Evolutionary conservation across 176 grass and related monocot genomes (phyloP), one percentile per base, ranked within the genome.

Genomic region (Cenchrus fungigraminus): DNA sequence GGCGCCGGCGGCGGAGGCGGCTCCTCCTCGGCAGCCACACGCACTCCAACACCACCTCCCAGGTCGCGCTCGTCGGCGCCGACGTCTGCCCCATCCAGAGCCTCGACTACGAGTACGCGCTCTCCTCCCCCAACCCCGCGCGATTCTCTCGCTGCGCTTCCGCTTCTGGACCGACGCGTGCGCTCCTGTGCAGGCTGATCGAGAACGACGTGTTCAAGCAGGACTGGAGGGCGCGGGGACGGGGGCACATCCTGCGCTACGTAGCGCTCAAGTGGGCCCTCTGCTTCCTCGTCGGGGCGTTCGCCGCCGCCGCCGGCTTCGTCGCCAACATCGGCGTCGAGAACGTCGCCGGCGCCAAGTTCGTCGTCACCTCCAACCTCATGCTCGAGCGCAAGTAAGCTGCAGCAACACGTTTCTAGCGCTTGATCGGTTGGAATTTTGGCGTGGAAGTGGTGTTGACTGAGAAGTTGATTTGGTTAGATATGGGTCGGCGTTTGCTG

Each of bases 121-220:
- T 5, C 25, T 8, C 3, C 14, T 19, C 14, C 15, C 76, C 13
- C 40, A 79, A 53, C 76, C 31, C 12, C 46, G 51, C 52, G 22
- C 43, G 51, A 58, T 86, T 56, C 54, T 4, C 49, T 84, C 68
- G n/a, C 56, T 34, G 32, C 64, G 42, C 70, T 51, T 59, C 19
- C 66, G 8, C 49, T 65, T 4, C 11, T 74, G 14, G 31, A 32
- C 31, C 31, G 31, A 34, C 9, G 57, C 31, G 71, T 12, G 31
- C 3, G 49, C 8, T 62, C 10, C 17, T 34, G 61, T 69, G 75
- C 90, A 98, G 95, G 79, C 62, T 98, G 79, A 91, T 98, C 53
- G 93, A 98, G 73, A 98, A 95, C 83, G 91, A 98, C 25, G 80
- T 95, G 84, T 93, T 98, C 92, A 88, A 92, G 87, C 96, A 98